phyloP scores from a whole-genome alignment of 202 grass and related monocot species.

The Saccharum hybrid region DNA sequence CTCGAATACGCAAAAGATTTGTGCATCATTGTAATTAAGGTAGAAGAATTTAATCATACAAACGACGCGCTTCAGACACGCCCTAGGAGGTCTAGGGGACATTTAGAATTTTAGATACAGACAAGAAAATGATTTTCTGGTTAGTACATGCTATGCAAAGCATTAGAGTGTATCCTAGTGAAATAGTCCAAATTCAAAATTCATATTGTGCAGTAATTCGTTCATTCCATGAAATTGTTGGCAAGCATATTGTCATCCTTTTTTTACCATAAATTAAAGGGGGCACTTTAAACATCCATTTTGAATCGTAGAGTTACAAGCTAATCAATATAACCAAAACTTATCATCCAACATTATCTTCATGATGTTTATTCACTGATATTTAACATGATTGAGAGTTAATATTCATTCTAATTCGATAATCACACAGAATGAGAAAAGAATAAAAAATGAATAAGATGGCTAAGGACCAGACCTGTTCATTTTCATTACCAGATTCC shows the following conservation, averaged over 20 bases:
- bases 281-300: neutral
- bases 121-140: constrained; percentile 6
- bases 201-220: constrained; percentile 25
- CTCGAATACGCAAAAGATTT: too few species aligned
- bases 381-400: constrained; percentile 7
- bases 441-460: neutral
- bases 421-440: constrained; percentile 23
- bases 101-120: neutral
- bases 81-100: neutral
- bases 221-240: constrained; percentile 9
- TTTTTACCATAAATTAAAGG: constrained; percentile 7
- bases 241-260: constrained; percentile 16
- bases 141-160: constrained; percentile 10
- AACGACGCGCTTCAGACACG: too few species aligned
- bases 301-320: neutral
- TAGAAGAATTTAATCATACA: too few species aligned
- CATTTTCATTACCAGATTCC: constrained; percentile 97
- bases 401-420: constrained; percentile 8
- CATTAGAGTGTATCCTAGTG: neutral
- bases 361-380: constrained; percentile 6
- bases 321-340: constrained; percentile 2
- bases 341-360: neutral
- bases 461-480: constrained; percentile 53
- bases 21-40: too few species aligned
- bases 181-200: neutral